Evolutionary conservation across 2,329 filamentous ascomycete genomes (phyloP).

Genomic region (Epichloe uncinata): DNA sequence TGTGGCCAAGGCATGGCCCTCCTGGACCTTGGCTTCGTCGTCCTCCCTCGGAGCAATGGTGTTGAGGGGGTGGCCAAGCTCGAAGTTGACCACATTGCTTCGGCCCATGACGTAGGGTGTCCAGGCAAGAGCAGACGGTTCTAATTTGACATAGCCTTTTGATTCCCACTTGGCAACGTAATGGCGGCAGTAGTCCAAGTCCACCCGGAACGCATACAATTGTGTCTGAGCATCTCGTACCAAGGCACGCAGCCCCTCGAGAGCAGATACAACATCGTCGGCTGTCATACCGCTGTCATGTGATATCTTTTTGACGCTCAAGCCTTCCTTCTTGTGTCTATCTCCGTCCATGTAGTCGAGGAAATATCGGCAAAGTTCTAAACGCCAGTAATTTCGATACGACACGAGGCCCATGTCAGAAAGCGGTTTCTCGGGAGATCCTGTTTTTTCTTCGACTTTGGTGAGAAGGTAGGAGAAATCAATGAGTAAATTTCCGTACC

Average conservation of each 20-base stretch:
- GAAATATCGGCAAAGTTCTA: conserved; percentile 76
- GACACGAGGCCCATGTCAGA: conserved; percentile 97
- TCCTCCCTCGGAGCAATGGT: conserved; percentile 82
- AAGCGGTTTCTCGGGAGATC: conserved; percentile 90
- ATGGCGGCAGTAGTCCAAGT: conserved; percentile 71
- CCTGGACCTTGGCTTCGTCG: conserved; percentile 35
- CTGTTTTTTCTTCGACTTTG: conserved; percentile 75
- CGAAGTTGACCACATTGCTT: conserved; percentile 68
- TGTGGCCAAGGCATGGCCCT: conserved; percentile 11
- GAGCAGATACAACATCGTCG: conserved; percentile 87
- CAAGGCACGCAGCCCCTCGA: conserved; percentile 80
- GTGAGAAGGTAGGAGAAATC: conserved; percentile 97
- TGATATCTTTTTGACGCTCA: conserved; percentile 58
- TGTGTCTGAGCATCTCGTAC: conserved; percentile 82
- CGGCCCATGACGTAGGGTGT: conserved; percentile 95
- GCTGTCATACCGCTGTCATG: conserved; percentile 89
- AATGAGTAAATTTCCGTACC: conserved; percentile 91
- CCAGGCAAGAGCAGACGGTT: conserved; percentile 74
- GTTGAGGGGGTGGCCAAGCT: conserved; percentile 65
- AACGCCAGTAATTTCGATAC: conserved; percentile 93
- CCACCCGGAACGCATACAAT: conserved; percentile 78
- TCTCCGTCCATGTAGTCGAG: conserved; percentile 31
- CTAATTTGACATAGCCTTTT: conserved; percentile 77
- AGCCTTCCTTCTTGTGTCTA: conserved; percentile 28
- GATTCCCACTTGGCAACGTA: conserved; percentile 82